A percentile compares a stretch with the other conserved stretches of the same genome.
Conservation (phyloP, 805 yeast genomes). For the Cyberlindnera subsufficiens region DNA sequence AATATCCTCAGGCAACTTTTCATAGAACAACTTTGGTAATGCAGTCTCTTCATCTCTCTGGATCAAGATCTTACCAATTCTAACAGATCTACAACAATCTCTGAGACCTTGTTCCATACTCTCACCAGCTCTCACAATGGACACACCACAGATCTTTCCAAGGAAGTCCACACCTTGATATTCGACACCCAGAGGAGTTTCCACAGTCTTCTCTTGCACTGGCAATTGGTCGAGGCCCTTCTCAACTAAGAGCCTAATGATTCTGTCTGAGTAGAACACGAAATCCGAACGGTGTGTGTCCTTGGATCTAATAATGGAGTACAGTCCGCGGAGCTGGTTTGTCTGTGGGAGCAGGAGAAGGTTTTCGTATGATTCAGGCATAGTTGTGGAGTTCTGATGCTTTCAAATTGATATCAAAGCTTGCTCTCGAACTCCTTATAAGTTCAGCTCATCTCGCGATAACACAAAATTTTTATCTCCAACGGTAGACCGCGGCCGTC, state of each 20-base stretch:
- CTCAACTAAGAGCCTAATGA: conserved; percentile 89
- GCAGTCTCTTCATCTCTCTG: conserved; percentile 99
- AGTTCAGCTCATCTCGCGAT: too few relatives aligned
- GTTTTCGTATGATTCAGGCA: conserved; percentile 29
- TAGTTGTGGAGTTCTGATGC: neutral
- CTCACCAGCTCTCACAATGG: conserved; percentile 98
- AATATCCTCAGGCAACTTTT: conserved; percentile 91
- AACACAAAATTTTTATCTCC: conserved; percentile 2
- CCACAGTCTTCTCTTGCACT: conserved; percentile 59
- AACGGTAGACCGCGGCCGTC: neutral
- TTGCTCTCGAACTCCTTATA: too few relatives aligned
- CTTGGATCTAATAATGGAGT: conserved; percentile 83
- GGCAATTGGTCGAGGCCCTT: conserved; percentile 94
- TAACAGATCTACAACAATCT: conserved; percentile 93
- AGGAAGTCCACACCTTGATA: conserved; percentile 75
- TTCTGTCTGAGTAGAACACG: conserved; percentile 91
- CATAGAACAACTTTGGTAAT: conserved; percentile 83
- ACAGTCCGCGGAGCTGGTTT: conserved; percentile 81
- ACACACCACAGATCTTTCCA: conserved; percentile 97
- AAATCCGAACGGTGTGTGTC: conserved; percentile 84
- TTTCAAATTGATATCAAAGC: neutral
- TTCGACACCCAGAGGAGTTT: conserved; percentile 69
- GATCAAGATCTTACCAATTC: conserved; percentile 93
- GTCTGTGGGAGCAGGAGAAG: conserved; percentile 78
- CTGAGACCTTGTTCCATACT: conserved; percentile 98